Evolutionary conservation across 352 stramenopile species (phyloP).

Genomic region (Phytophthora cryptogea): DNA sequence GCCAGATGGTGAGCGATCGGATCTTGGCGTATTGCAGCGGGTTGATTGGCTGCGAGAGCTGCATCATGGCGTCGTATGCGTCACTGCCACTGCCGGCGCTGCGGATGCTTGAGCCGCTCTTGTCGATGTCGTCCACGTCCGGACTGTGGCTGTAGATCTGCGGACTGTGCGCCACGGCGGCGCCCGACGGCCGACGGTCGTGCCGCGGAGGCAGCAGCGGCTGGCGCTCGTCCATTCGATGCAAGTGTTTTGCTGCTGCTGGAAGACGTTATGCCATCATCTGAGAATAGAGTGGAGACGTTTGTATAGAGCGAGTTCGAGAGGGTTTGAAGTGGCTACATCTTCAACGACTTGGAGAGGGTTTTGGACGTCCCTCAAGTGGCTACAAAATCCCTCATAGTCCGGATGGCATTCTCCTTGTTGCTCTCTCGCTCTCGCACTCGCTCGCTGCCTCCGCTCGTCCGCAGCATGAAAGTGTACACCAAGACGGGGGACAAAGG

Average conservation of each 20-base stretch:
- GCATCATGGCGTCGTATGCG: slow-evolving; percentile 63
- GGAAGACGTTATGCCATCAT: too few relatives aligned
- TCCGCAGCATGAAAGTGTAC: slow-evolving; percentile 87
- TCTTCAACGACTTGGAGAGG: neutral
- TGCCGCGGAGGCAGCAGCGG: slow-evolving; percentile 24
- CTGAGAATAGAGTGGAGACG: too few relatives aligned
- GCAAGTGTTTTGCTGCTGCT: too few relatives aligned
- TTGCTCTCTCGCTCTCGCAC: slow-evolving; percentile 7
- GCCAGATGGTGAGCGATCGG: slow-evolving; percentile 52
- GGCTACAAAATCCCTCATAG: neutral
- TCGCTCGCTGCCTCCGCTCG: neutral
- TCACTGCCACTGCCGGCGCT: slow-evolving; percentile 28
- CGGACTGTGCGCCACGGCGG: slow-evolving; percentile 15
- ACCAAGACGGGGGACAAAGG: slow-evolving; percentile 93
- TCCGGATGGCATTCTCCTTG: slow-evolving; percentile 2
- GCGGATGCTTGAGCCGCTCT: slow-evolving; percentile 40
- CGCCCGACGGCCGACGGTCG: slow-evolving; percentile 8
- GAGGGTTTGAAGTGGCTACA: slow-evolving; percentile 2
- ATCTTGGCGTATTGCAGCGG: slow-evolving; percentile 49
- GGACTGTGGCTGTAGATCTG: slow-evolving; percentile 24
- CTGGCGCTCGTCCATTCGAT: slow-evolving; percentile 30
- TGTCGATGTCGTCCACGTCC: slow-evolving; percentile 36
- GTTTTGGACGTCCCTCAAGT: too few relatives aligned
- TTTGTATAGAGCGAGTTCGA: slow-evolving; percentile 6
- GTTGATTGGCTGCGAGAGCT: slow-evolving; percentile 59